phyloP scores from a whole-genome alignment of 2,329 filamentous ascomycete genomes.

The Fusarium oxysporum region DNA sequence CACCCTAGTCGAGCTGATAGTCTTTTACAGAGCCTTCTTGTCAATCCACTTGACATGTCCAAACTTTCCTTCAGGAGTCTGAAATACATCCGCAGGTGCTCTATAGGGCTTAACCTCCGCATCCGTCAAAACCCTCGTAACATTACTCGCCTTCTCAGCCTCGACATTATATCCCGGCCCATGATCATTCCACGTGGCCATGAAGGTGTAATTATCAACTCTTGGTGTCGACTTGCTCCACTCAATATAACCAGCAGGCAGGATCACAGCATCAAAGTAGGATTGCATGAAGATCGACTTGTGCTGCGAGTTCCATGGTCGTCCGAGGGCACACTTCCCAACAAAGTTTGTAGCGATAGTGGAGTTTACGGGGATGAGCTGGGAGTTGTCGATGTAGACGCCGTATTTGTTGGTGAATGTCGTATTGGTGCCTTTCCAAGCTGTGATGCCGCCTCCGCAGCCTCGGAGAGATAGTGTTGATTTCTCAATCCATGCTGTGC shows the following conservation, averaged over 20 bases:
- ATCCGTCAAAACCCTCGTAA: slow-evolving; percentile 61
- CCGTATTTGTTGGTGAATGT: slow-evolving; percentile 75
- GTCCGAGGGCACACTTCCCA: slow-evolving; percentile 66
- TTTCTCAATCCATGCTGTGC: slow-evolving; percentile 70
- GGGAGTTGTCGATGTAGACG: slow-evolving; percentile 69
- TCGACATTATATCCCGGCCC: slow-evolving; percentile 67
- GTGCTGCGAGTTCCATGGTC: slow-evolving; percentile 72
- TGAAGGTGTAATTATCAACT: slow-evolving; percentile 59
- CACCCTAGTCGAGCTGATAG: background rate
- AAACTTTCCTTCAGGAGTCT: slow-evolving; percentile 29
- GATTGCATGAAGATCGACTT: slow-evolving; percentile 67
- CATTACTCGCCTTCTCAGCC: slow-evolving; percentile 52
- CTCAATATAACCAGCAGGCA: slow-evolving; percentile 63
- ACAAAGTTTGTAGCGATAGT: slow-evolving; percentile 51
- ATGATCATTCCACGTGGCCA: slow-evolving; percentile 65
- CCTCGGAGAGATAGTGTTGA: slow-evolving; percentile 66
- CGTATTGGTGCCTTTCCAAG: slow-evolving; percentile 74
- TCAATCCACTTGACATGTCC: slow-evolving; percentile 30
- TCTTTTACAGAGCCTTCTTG: slow-evolving; percentile 7
- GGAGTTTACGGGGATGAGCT: slow-evolving; percentile 65
- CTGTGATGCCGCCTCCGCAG: slow-evolving; percentile 75
- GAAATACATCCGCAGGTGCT: slow-evolving; percentile 30
- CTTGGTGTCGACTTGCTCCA: slow-evolving; percentile 6
- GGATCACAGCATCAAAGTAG: slow-evolving; percentile 66
- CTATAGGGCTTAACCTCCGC: slow-evolving; percentile 45